Conservation (phyloP, 2,329 filamentous ascomycete species). For the Ceratocystis albifundus region DNA sequence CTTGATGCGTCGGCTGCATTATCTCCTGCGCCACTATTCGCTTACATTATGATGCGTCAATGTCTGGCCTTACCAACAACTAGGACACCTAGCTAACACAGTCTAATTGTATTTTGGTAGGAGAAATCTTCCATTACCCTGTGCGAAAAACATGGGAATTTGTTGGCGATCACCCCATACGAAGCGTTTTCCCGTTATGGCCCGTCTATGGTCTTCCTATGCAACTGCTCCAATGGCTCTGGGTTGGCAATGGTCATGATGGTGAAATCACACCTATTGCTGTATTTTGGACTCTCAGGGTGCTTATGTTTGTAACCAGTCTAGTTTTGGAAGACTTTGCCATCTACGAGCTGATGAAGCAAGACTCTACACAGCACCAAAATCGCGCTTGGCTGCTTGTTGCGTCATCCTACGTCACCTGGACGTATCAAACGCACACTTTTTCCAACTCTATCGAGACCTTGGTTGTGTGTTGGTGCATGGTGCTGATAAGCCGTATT, state of each 20-base stretch:
- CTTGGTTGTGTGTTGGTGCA: conserved; percentile 78
- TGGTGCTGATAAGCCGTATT: conserved; percentile 84
- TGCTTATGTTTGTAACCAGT: conserved; percentile 87
- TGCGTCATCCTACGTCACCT: conserved; percentile 94
- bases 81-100: conserved; percentile 11
- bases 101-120: conserved; percentile 35
- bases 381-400: conserved; percentile 69
- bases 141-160: conserved; percentile 93
- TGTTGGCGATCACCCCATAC: conserved; percentile 73
- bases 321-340: conserved; percentile 98
- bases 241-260: conserved; percentile 53
- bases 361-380: conserved; percentile 56
- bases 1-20: neutral
- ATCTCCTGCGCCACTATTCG: neutral
- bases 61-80: neutral
- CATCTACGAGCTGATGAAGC: conserved; percentile 67
- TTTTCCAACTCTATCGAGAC: conserved; percentile 98
- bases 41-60: conserved; percentile 4
- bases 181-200: conserved; percentile 95
- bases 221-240: conserved; percentile 83
- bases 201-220: conserved; percentile 88
- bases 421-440: conserved; percentile 96
- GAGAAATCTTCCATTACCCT: conserved; percentile 85
- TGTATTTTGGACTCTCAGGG: conserved; percentile 79
- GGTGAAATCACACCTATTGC: conserved; percentile 68